Evolutionary conservation across 306 rosid genomes (phyloP).

Genomic region (Sophora flavescens): DNA sequence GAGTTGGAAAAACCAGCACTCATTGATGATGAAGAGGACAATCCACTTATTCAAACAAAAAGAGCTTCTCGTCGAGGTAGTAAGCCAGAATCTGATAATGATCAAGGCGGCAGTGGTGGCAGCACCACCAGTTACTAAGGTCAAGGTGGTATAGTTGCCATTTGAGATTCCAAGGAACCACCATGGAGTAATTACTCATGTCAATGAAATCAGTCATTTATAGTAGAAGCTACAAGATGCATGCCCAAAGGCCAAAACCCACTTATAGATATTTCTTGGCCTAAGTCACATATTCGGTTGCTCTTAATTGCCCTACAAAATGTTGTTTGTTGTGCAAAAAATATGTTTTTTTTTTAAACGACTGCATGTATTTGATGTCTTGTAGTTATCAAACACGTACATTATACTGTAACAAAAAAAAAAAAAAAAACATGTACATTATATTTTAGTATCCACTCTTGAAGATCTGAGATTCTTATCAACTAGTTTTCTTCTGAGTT

Average conservation of each 20-base stretch:
- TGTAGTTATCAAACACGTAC: neutral
- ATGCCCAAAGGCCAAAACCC: slow-evolving; percentile 3
- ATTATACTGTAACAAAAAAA: too few species aligned
- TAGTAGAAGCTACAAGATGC: slow-evolving; percentile 33
- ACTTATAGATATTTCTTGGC: neutral
- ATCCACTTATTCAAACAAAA: slow-evolving; percentile 77
- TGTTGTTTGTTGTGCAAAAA: neutral
- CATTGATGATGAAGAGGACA: slow-evolving; percentile 81
- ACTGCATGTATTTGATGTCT: neutral
- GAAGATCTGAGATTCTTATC: too few species aligned
- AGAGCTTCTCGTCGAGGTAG: slow-evolving; percentile 59
- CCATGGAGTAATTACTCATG: neutral
- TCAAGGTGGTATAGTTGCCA: neutral
- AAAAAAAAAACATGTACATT: too few species aligned
- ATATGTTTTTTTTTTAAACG: neutral
- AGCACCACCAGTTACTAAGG: neutral
- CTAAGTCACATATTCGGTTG: neutral
- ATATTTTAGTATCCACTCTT: too few species aligned
- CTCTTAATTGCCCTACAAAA: neutral
- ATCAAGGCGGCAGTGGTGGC: neutral
- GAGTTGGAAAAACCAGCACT: slow-evolving; percentile 41
- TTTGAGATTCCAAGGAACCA: slow-evolving; percentile 29
- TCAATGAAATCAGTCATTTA: slow-evolving; percentile 23
- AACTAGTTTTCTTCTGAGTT: too few species aligned
- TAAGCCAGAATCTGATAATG: slow-evolving; percentile 58